A percentile compares a stretch with the other conserved stretches of the same genome.
Conservation (phyloP, 2,329 filamentous ascomycete genomes). For the Xylariaceae sp. region DNA sequence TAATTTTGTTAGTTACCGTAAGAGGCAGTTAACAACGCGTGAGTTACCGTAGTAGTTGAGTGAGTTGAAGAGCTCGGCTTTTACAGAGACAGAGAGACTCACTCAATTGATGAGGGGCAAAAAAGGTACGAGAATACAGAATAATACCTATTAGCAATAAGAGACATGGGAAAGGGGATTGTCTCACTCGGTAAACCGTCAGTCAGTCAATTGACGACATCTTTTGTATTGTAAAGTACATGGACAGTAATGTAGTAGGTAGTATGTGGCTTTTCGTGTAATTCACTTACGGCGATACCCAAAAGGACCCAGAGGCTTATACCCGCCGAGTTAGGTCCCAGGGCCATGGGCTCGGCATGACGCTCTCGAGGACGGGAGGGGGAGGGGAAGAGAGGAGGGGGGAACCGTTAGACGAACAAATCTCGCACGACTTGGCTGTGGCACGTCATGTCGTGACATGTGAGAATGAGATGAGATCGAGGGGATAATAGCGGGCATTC, state of each 20-base stretch:
- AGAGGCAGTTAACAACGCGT: neutral
- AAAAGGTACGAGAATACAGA: neutral
- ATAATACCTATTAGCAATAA: neutral
- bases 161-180: neutral
- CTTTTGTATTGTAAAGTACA: no score
- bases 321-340: slow-evolving; percentile 8
- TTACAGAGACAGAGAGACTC: neutral
- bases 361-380: neutral
- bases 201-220: no score
- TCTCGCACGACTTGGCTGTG: slow-evolving; percentile 1
- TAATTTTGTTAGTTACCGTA: neutral
- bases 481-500: no score
- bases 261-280: no score
- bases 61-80: no score
- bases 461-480: slow-evolving; percentile 6
- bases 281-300: no score
- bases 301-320: neutral
- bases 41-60: no score
- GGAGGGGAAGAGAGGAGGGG: neutral
- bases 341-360: slow-evolving; percentile 18
- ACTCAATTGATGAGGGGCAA: neutral
- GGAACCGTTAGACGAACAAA: slow-evolving; percentile 17
- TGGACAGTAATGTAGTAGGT: no score
- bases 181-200: neutral
- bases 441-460: slow-evolving; percentile 11